Conservation (phyloP, 257 asterid species). For the Paulownia fortunei region DNA sequence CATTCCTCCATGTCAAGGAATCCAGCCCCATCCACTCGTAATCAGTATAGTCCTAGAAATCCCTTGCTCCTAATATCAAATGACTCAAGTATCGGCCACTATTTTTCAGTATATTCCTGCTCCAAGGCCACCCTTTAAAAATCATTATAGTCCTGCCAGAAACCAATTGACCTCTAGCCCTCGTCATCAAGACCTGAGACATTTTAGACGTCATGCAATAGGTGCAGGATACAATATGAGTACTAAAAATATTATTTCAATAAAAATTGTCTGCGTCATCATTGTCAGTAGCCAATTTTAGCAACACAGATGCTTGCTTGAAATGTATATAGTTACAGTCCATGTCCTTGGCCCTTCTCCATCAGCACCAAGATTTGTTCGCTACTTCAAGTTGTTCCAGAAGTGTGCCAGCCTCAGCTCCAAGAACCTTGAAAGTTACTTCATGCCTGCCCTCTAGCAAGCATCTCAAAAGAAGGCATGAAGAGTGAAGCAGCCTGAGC, state of each 20-base stretch:
- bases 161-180: no score
- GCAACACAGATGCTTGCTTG: constrained; percentile 47
- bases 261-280: constrained; percentile 39
- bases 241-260: constrained; percentile 37
- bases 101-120: no score
- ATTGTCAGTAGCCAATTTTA: constrained; percentile 45
- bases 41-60: no score
- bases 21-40: no score
- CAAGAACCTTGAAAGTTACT: constrained; percentile 16
- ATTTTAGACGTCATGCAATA: constrained; percentile 54
- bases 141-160: no score
- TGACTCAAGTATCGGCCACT: no score
- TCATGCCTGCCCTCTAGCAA: constrained; percentile 13
- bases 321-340: neutral
- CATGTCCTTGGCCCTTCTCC: constrained; percentile 19
- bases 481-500: constrained; percentile 25
- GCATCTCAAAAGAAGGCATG: constrained; percentile 33
- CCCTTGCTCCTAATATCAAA: no score
- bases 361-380: constrained; percentile 28
- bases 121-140: no score
- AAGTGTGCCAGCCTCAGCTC: constrained; percentile 1
- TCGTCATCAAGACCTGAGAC: constrained; percentile 30
- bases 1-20: no score
- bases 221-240: constrained; percentile 41
- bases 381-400: constrained; percentile 18